These are phyloP conservation scores for Pleurotus giganteus DNA, from an alignment of 768 basidiomycete species.

Conservation along the genomic window DNA sequence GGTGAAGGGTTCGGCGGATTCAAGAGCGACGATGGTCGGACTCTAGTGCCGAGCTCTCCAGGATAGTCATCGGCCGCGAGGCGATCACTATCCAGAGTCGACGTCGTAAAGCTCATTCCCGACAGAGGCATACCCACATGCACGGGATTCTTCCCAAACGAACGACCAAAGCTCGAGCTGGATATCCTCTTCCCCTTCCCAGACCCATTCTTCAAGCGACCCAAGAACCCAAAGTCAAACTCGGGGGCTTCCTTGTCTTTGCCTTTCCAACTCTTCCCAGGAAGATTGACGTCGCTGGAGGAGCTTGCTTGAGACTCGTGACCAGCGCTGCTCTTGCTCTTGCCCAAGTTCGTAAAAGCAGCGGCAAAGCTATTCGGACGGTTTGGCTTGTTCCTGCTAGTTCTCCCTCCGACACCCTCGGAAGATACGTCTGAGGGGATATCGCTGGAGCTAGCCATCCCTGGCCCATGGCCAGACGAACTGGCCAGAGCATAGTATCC, in stretches of 20 bases:
- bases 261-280: not conserved
- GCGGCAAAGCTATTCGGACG: not conserved
- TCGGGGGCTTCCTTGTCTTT: not conserved
- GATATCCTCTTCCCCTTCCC: not conserved
- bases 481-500: not conserved
- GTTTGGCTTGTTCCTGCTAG: not conserved
- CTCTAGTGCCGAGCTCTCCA: not conserved
- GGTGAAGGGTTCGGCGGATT: not conserved
- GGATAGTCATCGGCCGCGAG: not conserved
- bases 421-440: not conserved
- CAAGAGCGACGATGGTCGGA: conserved; percentile 4
- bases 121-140: conserved; percentile 2
- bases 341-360: not conserved
- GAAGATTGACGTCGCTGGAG: not conserved
- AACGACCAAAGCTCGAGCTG: not conserved
- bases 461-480: not conserved
- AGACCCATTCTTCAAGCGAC: not conserved
- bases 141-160: not conserved
- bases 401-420: not conserved
- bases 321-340: not conserved
- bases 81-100: not conserved
- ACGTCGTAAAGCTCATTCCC: conserved; percentile 3
- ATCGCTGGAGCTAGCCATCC: not conserved
- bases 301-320: not conserved
- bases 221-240: conserved; percentile 2